Percentiles rank a stretch among this genome's conserved stretches.
Conservation (phyloP, 2,329 filamentous ascomycete species). For the Cladophialophora chaetospira region DNA sequence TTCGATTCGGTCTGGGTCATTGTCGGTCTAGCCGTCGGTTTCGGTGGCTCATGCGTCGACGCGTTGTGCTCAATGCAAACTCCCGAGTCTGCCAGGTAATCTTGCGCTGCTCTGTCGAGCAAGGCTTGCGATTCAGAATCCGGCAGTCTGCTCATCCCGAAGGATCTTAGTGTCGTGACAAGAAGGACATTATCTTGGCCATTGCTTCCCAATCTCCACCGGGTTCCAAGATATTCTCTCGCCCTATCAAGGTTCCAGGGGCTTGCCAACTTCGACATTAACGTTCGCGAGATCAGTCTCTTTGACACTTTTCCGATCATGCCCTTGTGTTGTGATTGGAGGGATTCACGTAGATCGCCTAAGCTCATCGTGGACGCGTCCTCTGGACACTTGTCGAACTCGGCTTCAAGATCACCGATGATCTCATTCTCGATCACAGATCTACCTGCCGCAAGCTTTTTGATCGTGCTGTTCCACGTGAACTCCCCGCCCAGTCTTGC, state of each 20-base stretch:
- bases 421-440: conserved; percentile 52
- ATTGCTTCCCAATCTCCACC: not conserved
- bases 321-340: conserved; percentile 38
- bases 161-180: not conserved
- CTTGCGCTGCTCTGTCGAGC: not conserved
- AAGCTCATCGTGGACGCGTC: conserved; percentile 44
- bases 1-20: not conserved
- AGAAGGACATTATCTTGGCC: not conserved
- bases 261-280: conserved; percentile 5
- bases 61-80: not conserved
- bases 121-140: not conserved
- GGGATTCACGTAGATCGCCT: conserved; percentile 35
- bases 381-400: conserved; percentile 47
- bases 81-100: not conserved
- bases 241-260: not conserved
- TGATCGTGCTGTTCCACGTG: conserved; percentile 4
- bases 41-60: not conserved
- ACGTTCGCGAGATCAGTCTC: conserved; percentile 33
- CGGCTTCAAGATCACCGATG: conserved; percentile 45
- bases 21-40: not conserved
- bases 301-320: conserved; percentile 38
- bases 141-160: not conserved
- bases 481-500: conserved; percentile 2
- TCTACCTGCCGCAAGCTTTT: conserved; percentile 34
- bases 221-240: not conserved